phyloP scores from a whole-genome alignment of 352 stramenopile genomes.

The Globisporangium viniferum region DNA sequence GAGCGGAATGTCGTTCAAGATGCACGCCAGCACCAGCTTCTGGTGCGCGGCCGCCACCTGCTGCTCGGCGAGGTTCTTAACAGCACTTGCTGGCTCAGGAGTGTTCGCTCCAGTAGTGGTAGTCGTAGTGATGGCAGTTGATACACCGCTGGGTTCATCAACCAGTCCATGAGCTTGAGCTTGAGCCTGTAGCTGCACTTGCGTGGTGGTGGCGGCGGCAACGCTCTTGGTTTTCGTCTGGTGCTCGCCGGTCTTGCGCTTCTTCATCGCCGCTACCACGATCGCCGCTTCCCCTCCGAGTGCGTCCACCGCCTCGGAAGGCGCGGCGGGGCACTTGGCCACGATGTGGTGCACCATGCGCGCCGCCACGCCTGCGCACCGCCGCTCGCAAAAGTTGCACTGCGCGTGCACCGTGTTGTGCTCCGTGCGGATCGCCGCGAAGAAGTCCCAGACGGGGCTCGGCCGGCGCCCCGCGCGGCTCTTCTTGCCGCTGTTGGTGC shows the following conservation, averaged over 20 bases:
- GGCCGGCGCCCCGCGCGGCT: conserved; percentile 29
- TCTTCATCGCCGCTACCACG: conserved; percentile 7
- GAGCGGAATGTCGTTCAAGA: conserved; percentile 33
- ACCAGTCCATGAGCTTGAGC: background rate
- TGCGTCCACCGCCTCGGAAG: conserved; percentile 22
- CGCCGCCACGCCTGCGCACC: conserved; percentile 43
- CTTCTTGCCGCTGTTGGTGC: background rate
- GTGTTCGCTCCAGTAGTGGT: background rate
- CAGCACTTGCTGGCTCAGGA: background rate
- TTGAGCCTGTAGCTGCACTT: background rate
- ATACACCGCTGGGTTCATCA: background rate
- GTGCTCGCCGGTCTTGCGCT: conserved; percentile 6
- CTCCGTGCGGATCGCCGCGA: conserved; percentile 36
- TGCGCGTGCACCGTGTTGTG: conserved; percentile 45
- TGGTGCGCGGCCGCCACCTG: conserved; percentile 26
- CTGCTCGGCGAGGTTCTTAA: background rate
- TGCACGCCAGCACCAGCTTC: conserved; percentile 40
- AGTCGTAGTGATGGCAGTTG: background rate
- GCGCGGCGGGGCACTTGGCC: conserved; percentile 36
- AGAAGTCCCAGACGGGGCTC: conserved; percentile 50
- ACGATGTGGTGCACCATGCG: conserved; percentile 51
- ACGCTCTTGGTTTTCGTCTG: background rate
- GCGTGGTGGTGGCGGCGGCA: background rate
- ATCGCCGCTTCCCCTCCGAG: conserved; percentile 17
- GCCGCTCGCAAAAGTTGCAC: conserved; percentile 45